Base-by-base conservation (phyloP, 2,329 filamentous ascomycete species). In the Fusarium subtropicale region DNA sequence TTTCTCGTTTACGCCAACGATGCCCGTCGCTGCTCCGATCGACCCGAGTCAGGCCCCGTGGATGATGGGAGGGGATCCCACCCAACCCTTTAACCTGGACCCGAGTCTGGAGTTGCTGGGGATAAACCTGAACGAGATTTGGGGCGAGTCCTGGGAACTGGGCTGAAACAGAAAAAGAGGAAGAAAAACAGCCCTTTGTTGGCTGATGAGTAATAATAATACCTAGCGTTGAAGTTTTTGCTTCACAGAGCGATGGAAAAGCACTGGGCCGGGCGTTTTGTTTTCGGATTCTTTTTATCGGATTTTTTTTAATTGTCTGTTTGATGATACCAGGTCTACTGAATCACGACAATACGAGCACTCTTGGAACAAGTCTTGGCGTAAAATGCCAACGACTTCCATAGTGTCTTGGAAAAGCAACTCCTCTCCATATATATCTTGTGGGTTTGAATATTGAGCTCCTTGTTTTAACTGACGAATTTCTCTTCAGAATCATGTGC, bases 41-140 rank as follows among this genome's bases (percentile, higher is more conserved):
- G 78, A 81, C 45, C 73, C 79, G 26, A 67, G 70, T 24, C 68
- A 78, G 41, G 76, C 75, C 56, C 76, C 76, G 33, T 81, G 79
- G 77, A 75, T 77, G 56, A 71, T 80, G 42, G 73, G 73, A 46
- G 72, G 70, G 33, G 77, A 78, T 58, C 67, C 73, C 52, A 73
- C 76, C 28, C 79, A 80, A 68, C 79, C 76, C 1, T 82, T 84
- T 47, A 86, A 86, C 66, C 81, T 85, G 31, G 85, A 87, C 59
- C 84, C 85, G 62, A 86, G 82, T 69, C 81, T 87, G 51, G 85
- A 87, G 71, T 76, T 85, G 44, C 76, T 87, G 50, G 85, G 85
- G 5, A 79, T 85, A 56, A 86, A 87, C 66, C 75, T 87, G 52
- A 86, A 86, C 63, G 85, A 87, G 67, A 78, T 87, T 55, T 87